phyloP scores from a whole-genome alignment of 225 moss, liverwort and hornwort genomes.

The Pseudisothecium myosuroides region DNA sequence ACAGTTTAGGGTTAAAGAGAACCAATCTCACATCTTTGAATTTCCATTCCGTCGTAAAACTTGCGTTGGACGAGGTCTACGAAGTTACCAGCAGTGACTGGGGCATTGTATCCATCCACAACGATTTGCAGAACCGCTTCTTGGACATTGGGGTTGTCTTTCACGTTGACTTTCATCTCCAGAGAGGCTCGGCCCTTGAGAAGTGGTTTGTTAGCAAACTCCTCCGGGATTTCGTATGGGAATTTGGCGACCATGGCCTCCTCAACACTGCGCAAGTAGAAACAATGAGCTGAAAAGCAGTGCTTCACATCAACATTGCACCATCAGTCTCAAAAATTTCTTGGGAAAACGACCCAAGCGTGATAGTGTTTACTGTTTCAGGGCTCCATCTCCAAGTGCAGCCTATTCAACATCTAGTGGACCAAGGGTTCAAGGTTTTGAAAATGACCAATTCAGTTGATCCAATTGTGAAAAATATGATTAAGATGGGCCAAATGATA shows the following conservation, averaged over 20 bases:
- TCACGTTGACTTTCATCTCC: conserved; percentile 92
- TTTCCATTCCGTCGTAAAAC: conserved; percentile 96
- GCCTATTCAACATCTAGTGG: not conserved
- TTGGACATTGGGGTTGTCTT: conserved; percentile 83
- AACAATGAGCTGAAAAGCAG: not conserved
- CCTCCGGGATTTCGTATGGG: conserved; percentile 66
- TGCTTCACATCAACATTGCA: not conserved
- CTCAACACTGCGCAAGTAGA: conserved; percentile 58
- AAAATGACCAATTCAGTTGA: not conserved
- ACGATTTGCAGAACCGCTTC: conserved; percentile 72
- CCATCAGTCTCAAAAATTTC: not conserved
- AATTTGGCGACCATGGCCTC: conserved; percentile 81
- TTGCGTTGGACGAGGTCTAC: conserved; percentile 83
- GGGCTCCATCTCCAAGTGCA: not conserved
- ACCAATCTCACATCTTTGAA: conserved; percentile 61
- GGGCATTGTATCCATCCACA: conserved; percentile 95
- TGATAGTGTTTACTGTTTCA: not conserved
- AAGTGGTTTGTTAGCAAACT: conserved; percentile 62
- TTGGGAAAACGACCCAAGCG: not conserved
- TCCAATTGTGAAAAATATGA: not conserved
- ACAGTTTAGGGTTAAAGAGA: not conserved
- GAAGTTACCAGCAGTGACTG: conserved; percentile 93
- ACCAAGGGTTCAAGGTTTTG: not conserved
- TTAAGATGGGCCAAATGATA: not conserved
- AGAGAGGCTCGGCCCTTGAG: conserved; percentile 85